Percentiles rank a stretch among this genome's conserved stretches.
Conservation (phyloP, 768 basidiomycete species). For the Agrocybe chaxingu region DNA sequence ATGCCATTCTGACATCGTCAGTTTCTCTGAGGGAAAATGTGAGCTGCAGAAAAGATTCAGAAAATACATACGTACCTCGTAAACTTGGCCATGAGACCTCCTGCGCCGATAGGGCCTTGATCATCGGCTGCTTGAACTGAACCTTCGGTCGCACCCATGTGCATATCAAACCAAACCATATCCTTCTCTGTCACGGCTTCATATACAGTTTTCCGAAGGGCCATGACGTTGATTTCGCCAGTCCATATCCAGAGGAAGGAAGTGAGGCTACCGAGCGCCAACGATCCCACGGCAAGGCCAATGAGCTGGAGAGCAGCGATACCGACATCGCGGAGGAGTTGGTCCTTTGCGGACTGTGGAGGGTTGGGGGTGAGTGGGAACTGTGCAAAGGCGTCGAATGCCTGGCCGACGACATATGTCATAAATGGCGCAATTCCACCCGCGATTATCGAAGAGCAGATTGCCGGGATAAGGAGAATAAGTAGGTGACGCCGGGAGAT, state of each 20-base stretch:
- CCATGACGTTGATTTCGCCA: conserved; percentile 76
- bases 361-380: conserved; percentile 26
- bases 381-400: conserved; percentile 67
- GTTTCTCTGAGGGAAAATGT: conserved; percentile 65
- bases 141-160: conserved; percentile 56
- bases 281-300: conserved; percentile 59
- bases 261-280: conserved; percentile 72
- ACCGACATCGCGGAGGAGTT: conserved; percentile 55
- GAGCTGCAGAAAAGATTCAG: not conserved
- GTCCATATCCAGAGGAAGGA: conserved; percentile 83
- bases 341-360: conserved; percentile 38
- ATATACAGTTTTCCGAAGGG: conserved; percentile 68
- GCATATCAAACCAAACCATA: conserved; percentile 90
- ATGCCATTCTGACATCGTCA: conserved; percentile 86
- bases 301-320: conserved; percentile 64
- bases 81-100: conserved; percentile 92
- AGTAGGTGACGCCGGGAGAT: conserved; percentile 53
- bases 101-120: conserved; percentile 65
- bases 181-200: conserved; percentile 61
- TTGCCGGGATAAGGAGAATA: conserved; percentile 59
- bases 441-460: conserved; percentile 54
- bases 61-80: conserved; percentile 49
- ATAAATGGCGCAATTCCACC: conserved; percentile 81
- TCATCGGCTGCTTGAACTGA: conserved; percentile 32
- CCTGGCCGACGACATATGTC: conserved; percentile 75